phyloP scores from a whole-genome alignment of 2,329 filamentous ascomycete genomes.

The Hysterium pulicare region DNA sequence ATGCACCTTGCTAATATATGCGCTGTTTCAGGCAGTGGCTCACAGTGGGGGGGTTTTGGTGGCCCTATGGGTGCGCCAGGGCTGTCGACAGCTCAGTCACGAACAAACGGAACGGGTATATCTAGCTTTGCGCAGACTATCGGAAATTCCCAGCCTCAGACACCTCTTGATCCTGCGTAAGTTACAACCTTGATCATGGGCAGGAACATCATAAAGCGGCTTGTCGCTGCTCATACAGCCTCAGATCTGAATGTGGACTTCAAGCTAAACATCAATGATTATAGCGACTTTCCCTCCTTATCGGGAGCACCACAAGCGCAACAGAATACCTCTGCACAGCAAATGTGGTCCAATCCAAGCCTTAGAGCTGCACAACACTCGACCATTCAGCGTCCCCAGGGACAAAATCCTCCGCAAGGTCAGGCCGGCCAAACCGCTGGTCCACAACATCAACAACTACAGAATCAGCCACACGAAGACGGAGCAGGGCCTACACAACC shows the following conservation, averaged over 20 bases:
- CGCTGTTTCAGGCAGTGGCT: conserved; percentile 45
- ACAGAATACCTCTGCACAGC: conserved; percentile 49
- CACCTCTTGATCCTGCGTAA: conserved; percentile 57
- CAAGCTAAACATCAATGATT: conserved; percentile 20
- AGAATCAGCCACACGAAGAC: conserved; percentile 40
- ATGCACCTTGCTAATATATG: conserved; percentile 16
- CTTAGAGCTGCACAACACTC: conserved; percentile 53
- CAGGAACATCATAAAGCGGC: conserved; percentile 5
- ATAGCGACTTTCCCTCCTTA: conserved; percentile 61
- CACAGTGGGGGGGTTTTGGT: conserved; percentile 60
- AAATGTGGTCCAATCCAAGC: conserved; percentile 57
- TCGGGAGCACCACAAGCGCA: conserved; percentile 56
- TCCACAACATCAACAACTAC: conserved; percentile 39
- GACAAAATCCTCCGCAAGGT: conserved; percentile 30
- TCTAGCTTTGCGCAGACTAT: conserved; percentile 57
- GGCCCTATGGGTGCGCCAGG: conserved; percentile 52
- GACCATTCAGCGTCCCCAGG: conserved; percentile 52
- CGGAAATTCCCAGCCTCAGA: conserved; percentile 51
- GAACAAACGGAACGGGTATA: conserved; percentile 47
- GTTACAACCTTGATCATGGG: conserved; percentile 25
- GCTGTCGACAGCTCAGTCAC: conserved; percentile 49
- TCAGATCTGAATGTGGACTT: not conserved
- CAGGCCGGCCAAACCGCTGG: conserved; percentile 36
- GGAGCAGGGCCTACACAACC: conserved; percentile 37
- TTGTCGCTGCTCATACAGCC: not conserved